Percentiles rank a stretch among this genome's conserved stretches.
Evolutionary conservation across 257 asterid genomes (phyloP).

Genomic region (Solanum chaucha): DNA sequence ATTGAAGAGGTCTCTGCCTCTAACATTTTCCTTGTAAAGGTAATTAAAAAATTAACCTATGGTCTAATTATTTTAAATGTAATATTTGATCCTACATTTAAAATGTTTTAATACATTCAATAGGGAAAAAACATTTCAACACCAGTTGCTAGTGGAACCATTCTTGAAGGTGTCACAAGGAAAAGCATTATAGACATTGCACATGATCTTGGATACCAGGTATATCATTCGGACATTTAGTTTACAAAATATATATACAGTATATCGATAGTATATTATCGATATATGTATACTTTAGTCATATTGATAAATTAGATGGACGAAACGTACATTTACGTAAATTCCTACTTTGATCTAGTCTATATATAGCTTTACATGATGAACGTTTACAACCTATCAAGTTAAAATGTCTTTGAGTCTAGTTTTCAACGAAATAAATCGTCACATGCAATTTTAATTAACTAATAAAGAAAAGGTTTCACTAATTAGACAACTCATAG

Average conservation of each 20-base stretch:
- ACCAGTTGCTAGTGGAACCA: conserved; percentile 60
- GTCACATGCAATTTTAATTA: neutral
- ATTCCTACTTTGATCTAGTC: neutral
- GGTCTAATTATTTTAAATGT: neutral
- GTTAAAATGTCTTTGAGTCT: neutral
- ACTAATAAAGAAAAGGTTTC: neutral
- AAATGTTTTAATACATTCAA: neutral
- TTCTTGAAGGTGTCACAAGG: conserved; percentile 67
- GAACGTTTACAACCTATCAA: neutral
- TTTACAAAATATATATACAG: neutral
- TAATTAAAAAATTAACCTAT: conserved; percentile 1
- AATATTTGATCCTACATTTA: neutral
- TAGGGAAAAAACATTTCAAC: conserved; percentile 60
- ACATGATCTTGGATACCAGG: conserved; percentile 50
- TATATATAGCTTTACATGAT: neutral
- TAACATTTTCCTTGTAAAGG: conserved; percentile 65
- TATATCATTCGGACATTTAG: neutral
- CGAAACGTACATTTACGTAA: neutral
- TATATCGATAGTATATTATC: neutral
- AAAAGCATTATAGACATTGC: conserved; percentile 67
- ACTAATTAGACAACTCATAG: neutral
- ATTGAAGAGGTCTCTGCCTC: conserved; percentile 72
- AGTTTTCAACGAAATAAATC: neutral
- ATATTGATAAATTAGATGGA: neutral
- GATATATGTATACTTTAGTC: neutral